These are phyloP conservation scores for Bertia moriformis DNA, from an alignment of 2,329 filamentous ascomycete species.

Conservation along the genomic window DNA sequence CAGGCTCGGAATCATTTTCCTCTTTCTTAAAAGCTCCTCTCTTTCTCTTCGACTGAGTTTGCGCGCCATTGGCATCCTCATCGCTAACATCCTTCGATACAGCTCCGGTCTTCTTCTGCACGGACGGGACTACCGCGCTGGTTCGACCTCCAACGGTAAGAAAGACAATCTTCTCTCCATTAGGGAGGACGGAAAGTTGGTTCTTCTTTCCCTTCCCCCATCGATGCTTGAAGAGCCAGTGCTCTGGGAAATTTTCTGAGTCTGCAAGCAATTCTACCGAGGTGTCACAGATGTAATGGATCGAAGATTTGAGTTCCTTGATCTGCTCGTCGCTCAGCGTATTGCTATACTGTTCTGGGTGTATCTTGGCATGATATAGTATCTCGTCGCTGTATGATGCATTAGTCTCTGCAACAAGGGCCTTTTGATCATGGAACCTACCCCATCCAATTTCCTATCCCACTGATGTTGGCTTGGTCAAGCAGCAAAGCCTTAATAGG, in stretches of 20 bases:
- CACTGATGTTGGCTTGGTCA: constrained; percentile 49
- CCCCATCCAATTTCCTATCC: constrained; percentile 55
- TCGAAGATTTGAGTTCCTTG: constrained; percentile 35
- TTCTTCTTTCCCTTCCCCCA: constrained; percentile 52
- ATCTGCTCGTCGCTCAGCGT: constrained; percentile 42
- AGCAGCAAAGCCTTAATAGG: constrained; percentile 49
- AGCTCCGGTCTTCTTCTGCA: constrained; percentile 52
- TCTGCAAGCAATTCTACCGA: constrained; percentile 41
- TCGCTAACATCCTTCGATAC: constrained; percentile 35
- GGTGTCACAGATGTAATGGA: constrained; percentile 42
- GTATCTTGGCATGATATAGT: constrained; percentile 46
- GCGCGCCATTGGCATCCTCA: constrained; percentile 9
- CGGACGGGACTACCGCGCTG: constrained; percentile 44
- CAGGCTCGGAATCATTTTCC: not conserved
- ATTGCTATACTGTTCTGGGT: constrained; percentile 54
- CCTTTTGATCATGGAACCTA: no score
- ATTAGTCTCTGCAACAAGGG: constrained; percentile 4
- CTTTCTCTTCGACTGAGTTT: not conserved
- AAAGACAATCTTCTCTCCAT: constrained; percentile 46
- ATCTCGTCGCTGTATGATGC: constrained; percentile 39
- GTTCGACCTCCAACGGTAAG: constrained; percentile 50
- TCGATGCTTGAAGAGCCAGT: constrained; percentile 45
- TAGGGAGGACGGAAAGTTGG: constrained; percentile 35
- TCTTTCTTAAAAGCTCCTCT: not conserved
- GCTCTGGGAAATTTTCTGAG: constrained; percentile 40